Base-by-base conservation (phyloP, 257 asterid genomes). In the Nicotiana knightiana region DNA sequence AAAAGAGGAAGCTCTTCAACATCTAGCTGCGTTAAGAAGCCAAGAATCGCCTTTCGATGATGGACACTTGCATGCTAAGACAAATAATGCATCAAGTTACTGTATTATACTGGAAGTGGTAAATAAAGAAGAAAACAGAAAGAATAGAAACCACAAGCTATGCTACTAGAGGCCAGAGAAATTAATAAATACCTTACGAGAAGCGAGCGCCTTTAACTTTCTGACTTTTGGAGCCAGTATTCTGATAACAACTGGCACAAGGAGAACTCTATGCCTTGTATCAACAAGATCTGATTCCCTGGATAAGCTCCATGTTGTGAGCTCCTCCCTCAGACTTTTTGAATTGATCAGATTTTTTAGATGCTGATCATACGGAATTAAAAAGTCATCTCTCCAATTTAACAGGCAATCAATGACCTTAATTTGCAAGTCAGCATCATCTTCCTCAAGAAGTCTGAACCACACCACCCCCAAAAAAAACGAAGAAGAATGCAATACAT, bases 321-420 rank as follows among this genome's bases (percentile, higher is more conserved):
- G 94, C 89, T 93, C 97, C 83, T 96, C 98, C 85, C 94, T 87
- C 81, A 96, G 85, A 85, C 76, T 82, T 81, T 92, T 92, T 6
- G 92, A 82, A 88, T 79, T 85, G 33, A 94, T 90, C 87, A 96
- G 87, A 86, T 92, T 91, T 83, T 88, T 93, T 85, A 96, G 91
- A 88, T 93, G 90, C 83, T 86, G 95, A 26, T 84, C 79, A 61
- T 96, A 94, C 9, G 97, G 97, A 78, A 92, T 84, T 87, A 96
- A 83, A 81, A 86, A 94, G 46, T 89, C 97, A 58, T 94, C 99
- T 82, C 85, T 94, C 98, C 98, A 94, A 88, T 92, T 91, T 87
- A 92, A 81, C 90, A 96, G 89, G 90, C 99, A 93, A 76, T 94
- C 98, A 85, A 96, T 92, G 87, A 90, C 98, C 85, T 88, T 90